Evolutionary conservation across 768 basidiomycete species (phyloP).

Genomic region (Lentinula sp.): DNA sequence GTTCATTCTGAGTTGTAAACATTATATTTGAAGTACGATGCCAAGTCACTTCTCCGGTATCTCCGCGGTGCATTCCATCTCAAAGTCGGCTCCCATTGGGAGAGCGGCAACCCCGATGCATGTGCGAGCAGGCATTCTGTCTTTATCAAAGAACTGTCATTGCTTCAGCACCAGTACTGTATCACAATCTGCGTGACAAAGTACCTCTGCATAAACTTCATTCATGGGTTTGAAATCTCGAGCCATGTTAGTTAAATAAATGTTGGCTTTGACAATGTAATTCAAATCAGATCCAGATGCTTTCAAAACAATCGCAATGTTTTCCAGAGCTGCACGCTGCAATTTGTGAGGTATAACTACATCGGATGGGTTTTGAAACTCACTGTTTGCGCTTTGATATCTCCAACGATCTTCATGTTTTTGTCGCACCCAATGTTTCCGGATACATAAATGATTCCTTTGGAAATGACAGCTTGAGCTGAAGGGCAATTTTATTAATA

Average conservation of each 20-base stretch:
- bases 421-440: slow-evolving; percentile 31
- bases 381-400: slow-evolving; percentile 29
- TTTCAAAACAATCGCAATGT: slow-evolving; percentile 32
- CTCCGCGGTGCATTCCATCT: slow-evolving; percentile 58
- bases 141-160: slow-evolving; percentile 39
- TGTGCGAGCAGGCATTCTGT: slow-evolving; percentile 47
- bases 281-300: slow-evolving; percentile 34
- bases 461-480: slow-evolving; percentile 34
- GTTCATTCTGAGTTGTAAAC: too few species aligned
- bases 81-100: slow-evolving; percentile 48
- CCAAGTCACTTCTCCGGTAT: slow-evolving; percentile 10
- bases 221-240: slow-evolving; percentile 33
- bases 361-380: neutral
- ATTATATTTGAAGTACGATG: too few species aligned
- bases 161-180: neutral
- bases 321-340: slow-evolving; percentile 31
- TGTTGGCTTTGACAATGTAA: slow-evolving; percentile 34
- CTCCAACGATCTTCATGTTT: slow-evolving; percentile 26
- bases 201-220: slow-evolving; percentile 29
- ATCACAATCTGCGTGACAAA: neutral
- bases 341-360: neutral
- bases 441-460: slow-evolving; percentile 28
- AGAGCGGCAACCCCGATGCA: slow-evolving; percentile 51
- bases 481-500: neutral
- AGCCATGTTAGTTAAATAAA: slow-evolving; percentile 32